Conservation (phyloP, 352 stramenopile species). For the Peronospora destructor region DNA sequence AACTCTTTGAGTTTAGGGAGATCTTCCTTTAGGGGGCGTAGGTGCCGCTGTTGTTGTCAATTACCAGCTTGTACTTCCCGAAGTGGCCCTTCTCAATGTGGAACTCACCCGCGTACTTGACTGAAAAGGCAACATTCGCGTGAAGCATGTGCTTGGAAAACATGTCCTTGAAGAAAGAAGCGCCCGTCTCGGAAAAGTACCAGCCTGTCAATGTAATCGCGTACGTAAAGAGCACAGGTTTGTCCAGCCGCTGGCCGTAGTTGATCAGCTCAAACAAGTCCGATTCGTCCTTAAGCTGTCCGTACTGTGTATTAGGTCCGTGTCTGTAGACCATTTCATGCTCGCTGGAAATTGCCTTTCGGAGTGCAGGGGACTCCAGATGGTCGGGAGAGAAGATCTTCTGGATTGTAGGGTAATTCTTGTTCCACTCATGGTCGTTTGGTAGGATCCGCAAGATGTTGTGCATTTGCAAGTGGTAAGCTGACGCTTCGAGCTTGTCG, state of each 20-base stretch:
- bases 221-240: conserved; percentile 36
- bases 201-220: conserved; percentile 29
- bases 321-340: conserved; percentile 31
- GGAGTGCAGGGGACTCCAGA: conserved; percentile 21
- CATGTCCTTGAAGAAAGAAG: conserved; percentile 42
- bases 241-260: conserved; percentile 23
- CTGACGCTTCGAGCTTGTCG: conserved; percentile 20
- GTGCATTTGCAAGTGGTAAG: conserved; percentile 33
- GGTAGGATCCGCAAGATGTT: conserved; percentile 25
- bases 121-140: conserved; percentile 20
- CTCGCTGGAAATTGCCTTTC: conserved; percentile 22
- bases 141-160: conserved; percentile 43
- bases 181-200: conserved; percentile 40
- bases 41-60: conserved; percentile 43
- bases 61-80: conserved; percentile 28
- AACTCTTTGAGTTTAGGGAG: conserved; percentile 29
- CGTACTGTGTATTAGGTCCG: conserved; percentile 16
- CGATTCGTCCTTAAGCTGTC: conserved; percentile 6
- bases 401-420: conserved; percentile 30
- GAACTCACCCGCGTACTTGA: conserved; percentile 37
- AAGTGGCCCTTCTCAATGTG: conserved; percentile 25
- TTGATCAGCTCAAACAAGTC: conserved; percentile 34
- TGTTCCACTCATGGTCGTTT: conserved; percentile 33
- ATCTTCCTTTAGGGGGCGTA: conserved; percentile 31
- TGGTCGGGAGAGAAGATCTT: conserved; percentile 33